A percentile compares a stretch with the other conserved stretches of the same genome.
phyloP scores from a whole-genome alignment of 257 asterid genomes.

The Lycium barbarum region DNA sequence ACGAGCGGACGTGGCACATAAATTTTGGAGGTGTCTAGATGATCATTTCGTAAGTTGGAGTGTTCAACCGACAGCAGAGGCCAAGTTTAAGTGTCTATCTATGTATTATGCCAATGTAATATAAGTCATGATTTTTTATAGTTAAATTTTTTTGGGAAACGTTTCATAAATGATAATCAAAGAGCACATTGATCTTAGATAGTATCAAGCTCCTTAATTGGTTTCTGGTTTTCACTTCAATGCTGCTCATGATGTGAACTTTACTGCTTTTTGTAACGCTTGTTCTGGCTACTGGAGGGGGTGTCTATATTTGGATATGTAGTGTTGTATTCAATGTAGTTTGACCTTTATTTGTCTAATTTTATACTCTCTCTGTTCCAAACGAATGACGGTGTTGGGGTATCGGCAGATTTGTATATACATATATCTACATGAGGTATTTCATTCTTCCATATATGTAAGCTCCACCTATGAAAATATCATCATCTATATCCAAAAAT shows the following conservation, averaged over 20 bases:
- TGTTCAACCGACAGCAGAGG: too few relatives aligned
- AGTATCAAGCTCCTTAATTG: background rate
- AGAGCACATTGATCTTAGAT: background rate
- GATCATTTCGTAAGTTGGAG: too few relatives aligned
- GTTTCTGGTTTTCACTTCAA: conserved; percentile 60
- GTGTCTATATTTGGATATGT: background rate
- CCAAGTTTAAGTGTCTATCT: too few relatives aligned
- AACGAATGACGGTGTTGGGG: background rate
- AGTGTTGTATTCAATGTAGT: background rate
- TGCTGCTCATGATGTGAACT: conserved; percentile 56
- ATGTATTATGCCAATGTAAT: background rate
- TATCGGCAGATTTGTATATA: background rate
- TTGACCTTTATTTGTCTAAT: background rate
- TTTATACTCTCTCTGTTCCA: background rate
- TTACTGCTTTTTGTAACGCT: background rate
- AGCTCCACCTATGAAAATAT: background rate
- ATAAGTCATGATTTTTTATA: background rate
- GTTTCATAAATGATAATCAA: background rate
- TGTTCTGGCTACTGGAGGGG: background rate
- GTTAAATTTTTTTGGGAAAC: background rate
- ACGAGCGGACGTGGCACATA: too few relatives aligned
- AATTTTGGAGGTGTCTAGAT: too few relatives aligned
- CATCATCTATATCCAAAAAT: conserved; percentile 13
- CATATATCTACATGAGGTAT: background rate
- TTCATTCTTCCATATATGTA: background rate